Evolutionary conservation across 2,329 filamentous ascomycete species (phyloP), one percentile per base, ranked within the genome.

Genomic region (Fusarium denticulatum): DNA sequence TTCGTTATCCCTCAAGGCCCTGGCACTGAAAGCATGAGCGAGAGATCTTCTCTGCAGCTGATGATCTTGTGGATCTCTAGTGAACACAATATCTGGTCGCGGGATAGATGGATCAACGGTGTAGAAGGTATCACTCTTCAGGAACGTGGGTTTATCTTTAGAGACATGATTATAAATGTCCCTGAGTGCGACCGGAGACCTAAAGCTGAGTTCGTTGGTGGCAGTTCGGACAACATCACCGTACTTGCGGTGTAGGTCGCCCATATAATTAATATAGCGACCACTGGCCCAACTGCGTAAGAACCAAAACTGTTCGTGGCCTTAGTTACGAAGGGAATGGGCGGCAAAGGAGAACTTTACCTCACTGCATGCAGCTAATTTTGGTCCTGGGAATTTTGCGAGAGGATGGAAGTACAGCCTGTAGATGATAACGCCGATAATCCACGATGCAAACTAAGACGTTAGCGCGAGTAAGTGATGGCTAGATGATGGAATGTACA

Each of bases 351-450:
- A 12, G 13, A 6, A 20, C 6, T 30, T n/a, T 56, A 74, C 67
- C 36, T 77, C 60, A 11, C 62, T 72, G 34, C 73, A 66, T 39
- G 69, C 64, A 36, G 75, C 73, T 16, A 77, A 37, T 30, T 57
- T 67, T 6, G 76, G 76, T 10, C 76, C 75, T 11, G 76, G 76
- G 14, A 67, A 77, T 20, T 66, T 71, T 5, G 76, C 66, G 3
- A 77, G 45, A 30, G 75, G 73, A 46, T 77, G 75, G 7, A 76
- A 74, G 7, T 52, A 62, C 2, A 75, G 5, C 18, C 65, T 60
- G 42, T 77, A 77, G 7, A 55, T 24, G 8, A 67, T 10, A 3
- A 22, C 8, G 13, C 34, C 26, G 12, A 49, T n/a, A 10, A 30
- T 47, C 65, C 63, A 67, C 6, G 34, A 10, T 18, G 3, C 10